Conservation (phyloP, 495 filamentous ascomycete species). For the Tuber aestivum region DNA sequence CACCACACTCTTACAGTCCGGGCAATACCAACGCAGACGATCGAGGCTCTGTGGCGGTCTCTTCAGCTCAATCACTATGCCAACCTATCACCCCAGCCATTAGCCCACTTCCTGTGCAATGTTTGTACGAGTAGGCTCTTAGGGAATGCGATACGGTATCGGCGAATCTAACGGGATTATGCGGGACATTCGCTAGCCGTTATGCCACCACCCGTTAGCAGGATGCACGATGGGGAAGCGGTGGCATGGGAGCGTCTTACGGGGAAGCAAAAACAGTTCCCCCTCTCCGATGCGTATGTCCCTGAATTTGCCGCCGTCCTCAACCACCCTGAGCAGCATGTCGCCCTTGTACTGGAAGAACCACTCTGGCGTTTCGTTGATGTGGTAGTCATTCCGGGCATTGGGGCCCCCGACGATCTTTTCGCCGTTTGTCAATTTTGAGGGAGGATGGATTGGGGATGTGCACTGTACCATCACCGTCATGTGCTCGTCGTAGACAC, state of each 20-base stretch:
- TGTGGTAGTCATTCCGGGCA: conserved; percentile 94
- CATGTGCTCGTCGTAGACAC: conserved; percentile 75
- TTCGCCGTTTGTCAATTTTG: not conserved
- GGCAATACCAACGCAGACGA: conserved; percentile 84
- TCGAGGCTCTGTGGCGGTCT: conserved; percentile 66
- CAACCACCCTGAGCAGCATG: conserved; percentile 90
- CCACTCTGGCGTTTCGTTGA: conserved; percentile 93
- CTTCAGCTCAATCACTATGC: conserved; percentile 84
- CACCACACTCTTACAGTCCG: conserved; percentile 61
- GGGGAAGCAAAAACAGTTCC: conserved; percentile 87
- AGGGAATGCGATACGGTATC: conserved; percentile 45
- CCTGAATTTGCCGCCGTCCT: conserved; percentile 59
- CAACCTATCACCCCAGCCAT: conserved; percentile 45
- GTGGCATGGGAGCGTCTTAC: conserved; percentile 13
- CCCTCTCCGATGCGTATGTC: conserved; percentile 89
- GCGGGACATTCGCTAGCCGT: conserved; percentile 66
- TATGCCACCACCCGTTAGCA: not conserved
- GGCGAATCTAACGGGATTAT: conserved; percentile 64
- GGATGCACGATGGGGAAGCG: not conserved
- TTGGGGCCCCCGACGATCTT: conserved; percentile 96
- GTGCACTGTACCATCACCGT: conserved; percentile 61
- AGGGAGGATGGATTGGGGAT: not conserved
- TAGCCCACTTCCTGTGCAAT: not conserved
- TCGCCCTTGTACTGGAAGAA: conserved; percentile 93
- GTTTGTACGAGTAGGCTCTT: not conserved